Evolutionary conservation across 345 rosid genomes (phyloP).

Genomic region (Melaleuca alternifolia): DNA sequence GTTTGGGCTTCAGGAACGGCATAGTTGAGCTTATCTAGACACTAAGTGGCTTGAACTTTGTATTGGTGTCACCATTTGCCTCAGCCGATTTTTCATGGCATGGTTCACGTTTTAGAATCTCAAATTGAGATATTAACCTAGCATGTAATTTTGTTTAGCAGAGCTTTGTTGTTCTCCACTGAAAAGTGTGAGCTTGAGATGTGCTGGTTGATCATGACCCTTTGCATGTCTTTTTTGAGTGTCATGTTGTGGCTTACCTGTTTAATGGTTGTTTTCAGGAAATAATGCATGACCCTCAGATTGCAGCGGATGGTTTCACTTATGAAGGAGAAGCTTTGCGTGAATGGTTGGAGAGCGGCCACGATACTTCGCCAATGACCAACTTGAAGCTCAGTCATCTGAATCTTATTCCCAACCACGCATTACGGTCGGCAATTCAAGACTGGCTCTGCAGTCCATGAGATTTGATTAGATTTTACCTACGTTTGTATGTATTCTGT

Average conservation of each 20-base stretch:
- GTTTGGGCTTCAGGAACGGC: background rate
- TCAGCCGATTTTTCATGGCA: background rate
- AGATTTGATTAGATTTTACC: background rate
- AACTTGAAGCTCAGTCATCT: conserved; percentile 42
- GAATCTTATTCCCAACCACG: conserved; percentile 58
- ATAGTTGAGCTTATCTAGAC: background rate
- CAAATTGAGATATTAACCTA: background rate
- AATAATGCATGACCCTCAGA: conserved; percentile 72
- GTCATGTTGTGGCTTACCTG: background rate
- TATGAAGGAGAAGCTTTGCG: conserved; percentile 56
- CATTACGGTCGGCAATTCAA: conserved; percentile 51
- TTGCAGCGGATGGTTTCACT: conserved; percentile 75
- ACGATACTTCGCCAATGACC: conserved; percentile 68
- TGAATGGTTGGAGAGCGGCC: conserved; percentile 51
- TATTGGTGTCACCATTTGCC: background rate
- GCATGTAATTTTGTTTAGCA: background rate
- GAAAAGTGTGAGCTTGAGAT: background rate
- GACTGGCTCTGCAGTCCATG: conserved; percentile 66
- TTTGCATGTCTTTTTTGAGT: background rate
- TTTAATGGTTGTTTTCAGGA: conserved; percentile 29
- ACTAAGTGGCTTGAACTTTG: background rate
- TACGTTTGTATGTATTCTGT: background rate
- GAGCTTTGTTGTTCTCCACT: background rate
- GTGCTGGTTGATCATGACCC: background rate
- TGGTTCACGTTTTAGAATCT: background rate